Percentiles rank a stretch among this genome's conserved stretches.
These are phyloP conservation scores for Candida glucosophila DNA, from an alignment of 1,139 yeast genomes.

Conservation along the genomic window DNA sequence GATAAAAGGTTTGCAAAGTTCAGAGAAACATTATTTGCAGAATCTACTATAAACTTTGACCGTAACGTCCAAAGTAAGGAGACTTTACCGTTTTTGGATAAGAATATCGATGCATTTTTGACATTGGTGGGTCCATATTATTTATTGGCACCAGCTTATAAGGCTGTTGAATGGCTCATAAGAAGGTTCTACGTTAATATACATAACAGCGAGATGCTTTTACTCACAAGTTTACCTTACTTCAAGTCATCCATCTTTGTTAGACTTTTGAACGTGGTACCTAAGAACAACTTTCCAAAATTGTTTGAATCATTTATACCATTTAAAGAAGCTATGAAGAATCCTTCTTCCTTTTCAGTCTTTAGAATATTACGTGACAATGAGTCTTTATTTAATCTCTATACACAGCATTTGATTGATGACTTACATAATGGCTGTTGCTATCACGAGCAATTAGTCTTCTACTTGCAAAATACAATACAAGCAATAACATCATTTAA, in stretches of 20 bases:
- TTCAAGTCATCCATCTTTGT: conserved; percentile 66
- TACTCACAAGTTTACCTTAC: conserved; percentile 71
- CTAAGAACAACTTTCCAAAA: conserved; percentile 57
- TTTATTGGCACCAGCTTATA: conserved; percentile 64
- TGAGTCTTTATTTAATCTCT: conserved; percentile 55
- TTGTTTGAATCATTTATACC: conserved; percentile 65
- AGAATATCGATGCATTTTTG: conserved; percentile 67
- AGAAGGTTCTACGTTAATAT: conserved; percentile 85
- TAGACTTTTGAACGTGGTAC: conserved; percentile 64
- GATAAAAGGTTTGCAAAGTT: conserved; percentile 73
- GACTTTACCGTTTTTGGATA: conserved; percentile 63
- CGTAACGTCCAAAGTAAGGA: conserved; percentile 73
- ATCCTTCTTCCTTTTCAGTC: conserved; percentile 63
- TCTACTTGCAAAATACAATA: conserved; percentile 69
- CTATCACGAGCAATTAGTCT: conserved; percentile 68
- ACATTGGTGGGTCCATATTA: conserved; percentile 69
- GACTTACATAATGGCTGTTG: conserved; percentile 46
- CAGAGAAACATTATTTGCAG: conserved; percentile 67
- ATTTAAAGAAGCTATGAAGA: conserved; percentile 54
- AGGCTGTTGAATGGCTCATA: conserved; percentile 90
- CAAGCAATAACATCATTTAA: conserved; percentile 40
- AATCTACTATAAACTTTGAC: conserved; percentile 69
- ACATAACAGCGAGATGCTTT: conserved; percentile 63
- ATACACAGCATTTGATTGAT: conserved; percentile 50
- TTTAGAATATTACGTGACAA: conserved; percentile 66